These are phyloP conservation scores for Podila verticillata DNA, from an alignment of 192 early-diverging fungal species.

Conservation along the genomic window DNA sequence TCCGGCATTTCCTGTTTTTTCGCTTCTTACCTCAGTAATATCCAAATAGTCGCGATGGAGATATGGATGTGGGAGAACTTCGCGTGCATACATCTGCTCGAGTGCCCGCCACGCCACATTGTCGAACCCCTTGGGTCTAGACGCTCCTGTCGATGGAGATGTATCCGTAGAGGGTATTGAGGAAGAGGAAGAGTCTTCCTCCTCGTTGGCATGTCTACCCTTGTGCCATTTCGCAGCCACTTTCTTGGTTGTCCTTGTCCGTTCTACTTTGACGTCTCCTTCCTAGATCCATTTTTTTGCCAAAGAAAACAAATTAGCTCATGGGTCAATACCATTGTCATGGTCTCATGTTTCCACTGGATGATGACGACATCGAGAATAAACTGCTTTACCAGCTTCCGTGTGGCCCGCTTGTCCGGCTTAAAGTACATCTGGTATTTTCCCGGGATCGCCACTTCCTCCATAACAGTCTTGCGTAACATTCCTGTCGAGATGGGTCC, in stretches of 20 bases:
- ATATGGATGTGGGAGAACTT: conserved; percentile 33
- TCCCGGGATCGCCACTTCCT: conserved; percentile 44
- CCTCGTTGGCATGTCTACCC: neutral
- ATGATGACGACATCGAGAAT: neutral
- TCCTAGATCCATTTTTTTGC: neutral
- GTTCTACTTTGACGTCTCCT: neutral
- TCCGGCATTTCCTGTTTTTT: neutral
- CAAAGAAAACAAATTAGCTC: no score
- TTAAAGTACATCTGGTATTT: conserved; percentile 34
- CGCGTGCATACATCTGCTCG: conserved; percentile 29
- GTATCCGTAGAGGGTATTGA: neutral
- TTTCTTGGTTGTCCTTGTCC: conserved; percentile 24
- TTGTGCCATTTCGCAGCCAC: conserved; percentile 17
- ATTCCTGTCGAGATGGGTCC: neutral
- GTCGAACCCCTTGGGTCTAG: conserved; percentile 18
- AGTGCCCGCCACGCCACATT: conserved; percentile 43
- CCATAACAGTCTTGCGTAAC: conserved; percentile 19
- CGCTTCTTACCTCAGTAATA: conserved; percentile 26
- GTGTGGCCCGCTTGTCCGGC: conserved; percentile 27
- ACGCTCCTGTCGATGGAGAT: neutral
- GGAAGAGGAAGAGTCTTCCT: neutral
- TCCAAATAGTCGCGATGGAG: conserved; percentile 25
- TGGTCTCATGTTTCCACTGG: neutral
- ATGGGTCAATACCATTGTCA: no score
- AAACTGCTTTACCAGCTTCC: conserved; percentile 14